Base-by-base conservation (phyloP, 345 rosid species). In the Hypericum androsaemum region DNA sequence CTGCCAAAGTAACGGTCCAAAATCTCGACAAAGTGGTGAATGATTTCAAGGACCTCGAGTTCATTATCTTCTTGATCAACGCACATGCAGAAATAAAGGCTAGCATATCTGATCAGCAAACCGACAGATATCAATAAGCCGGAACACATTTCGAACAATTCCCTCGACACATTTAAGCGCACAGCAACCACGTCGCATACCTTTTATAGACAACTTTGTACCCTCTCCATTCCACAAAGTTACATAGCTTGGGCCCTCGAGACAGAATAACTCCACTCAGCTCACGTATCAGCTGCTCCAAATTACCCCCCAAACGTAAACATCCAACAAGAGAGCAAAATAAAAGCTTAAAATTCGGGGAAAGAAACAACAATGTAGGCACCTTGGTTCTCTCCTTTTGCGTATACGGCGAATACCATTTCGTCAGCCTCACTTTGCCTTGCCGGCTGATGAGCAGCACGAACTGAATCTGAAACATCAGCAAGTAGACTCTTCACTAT, bases 361-460 rank as follows among this genome's bases (percentile, higher is more conserved):
- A 48, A 39, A 37, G 5, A 8, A 12, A 1, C 32, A 22, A 22
- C 32, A 4, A 22, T 22, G 48, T 10, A n/a, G 10, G 46, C 76
- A 80, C 92, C 92, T 80, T 84, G 47, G 58, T 51, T 61, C 98
- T 75, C 69, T 92, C 98, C 81, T 94, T 94, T 65, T 94, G 99
- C 10, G 97, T 37, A 69, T 88, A 88, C 44, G 99, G 94, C 13
- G 95, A 88, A 66, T 88, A 94, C 97, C 99, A 88, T 61, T 94
- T 94, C 46, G 97, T 88, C 63, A 88, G 74, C 69, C 99, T 71
- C 39, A 88, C 95, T 79, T 92, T 92, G 39, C 99, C 99, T 80
- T 94, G 99, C 32, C 97, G 86, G 67, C 97, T 94, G 58, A 94
- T 80, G 13, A 88, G 86, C 64, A 88, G 83, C 62, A 94, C 97